Conservation (phyloP, 2,329 filamentous ascomycete genomes). For the Penicillium psychrosexuale region DNA sequence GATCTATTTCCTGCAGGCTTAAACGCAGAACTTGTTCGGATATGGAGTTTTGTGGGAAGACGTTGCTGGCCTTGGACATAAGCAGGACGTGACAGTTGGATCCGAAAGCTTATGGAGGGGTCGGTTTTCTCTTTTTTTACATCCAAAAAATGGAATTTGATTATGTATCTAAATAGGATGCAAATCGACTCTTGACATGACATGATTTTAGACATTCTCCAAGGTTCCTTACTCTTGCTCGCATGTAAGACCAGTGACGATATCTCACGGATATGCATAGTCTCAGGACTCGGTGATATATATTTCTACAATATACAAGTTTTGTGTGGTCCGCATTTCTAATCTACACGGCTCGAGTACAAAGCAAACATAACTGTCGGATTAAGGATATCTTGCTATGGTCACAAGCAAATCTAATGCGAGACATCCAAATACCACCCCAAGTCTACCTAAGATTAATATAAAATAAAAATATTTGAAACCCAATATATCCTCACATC, state of each 20-base stretch:
- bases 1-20: constrained; percentile 25
- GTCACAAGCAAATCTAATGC: neutral
- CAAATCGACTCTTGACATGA: constrained; percentile 40
- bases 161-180: constrained; percentile 44
- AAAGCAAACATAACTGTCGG: neutral
- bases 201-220: constrained; percentile 28
- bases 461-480: too few species aligned
- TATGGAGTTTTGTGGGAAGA: constrained; percentile 38
- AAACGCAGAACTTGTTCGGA: constrained; percentile 31
- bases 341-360: neutral
- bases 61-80: constrained; percentile 30
- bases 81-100: constrained; percentile 29
- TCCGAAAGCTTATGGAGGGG: constrained; percentile 31
- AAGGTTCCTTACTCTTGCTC: constrained; percentile 3
- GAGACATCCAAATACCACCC: too few species aligned
- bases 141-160: constrained; percentile 35
- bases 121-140: constrained; percentile 33
- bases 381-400: neutral
- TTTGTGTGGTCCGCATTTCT: neutral
- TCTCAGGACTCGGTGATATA: neutral
- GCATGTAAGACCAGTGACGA: neutral
- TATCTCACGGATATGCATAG: neutral
- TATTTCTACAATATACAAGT: neutral
- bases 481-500: neutral
- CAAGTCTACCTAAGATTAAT: neutral